Evolutionary conservation across 2,329 filamentous ascomycete genomes (phyloP).

Genomic region (Claviceps arundinis): DNA sequence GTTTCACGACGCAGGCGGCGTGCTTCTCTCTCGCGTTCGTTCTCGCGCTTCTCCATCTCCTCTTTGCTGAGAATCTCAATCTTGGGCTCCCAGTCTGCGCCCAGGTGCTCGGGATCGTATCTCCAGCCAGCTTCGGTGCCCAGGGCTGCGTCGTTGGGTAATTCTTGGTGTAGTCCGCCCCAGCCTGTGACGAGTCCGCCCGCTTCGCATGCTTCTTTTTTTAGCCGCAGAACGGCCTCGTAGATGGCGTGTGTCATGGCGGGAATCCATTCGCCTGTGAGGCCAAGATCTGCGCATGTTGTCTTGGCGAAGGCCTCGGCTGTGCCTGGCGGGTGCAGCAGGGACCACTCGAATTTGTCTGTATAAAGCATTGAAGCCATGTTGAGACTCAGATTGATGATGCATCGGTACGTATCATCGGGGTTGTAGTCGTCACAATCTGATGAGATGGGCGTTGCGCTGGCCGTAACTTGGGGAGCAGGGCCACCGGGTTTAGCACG

Average conservation of each 20-base stretch:
- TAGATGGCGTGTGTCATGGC: conserved; percentile 95
- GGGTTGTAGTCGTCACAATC: conserved; percentile 70
- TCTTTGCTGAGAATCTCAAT: conserved; percentile 77
- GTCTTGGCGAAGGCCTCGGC: conserved; percentile 85
- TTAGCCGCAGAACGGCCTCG: conserved; percentile 79
- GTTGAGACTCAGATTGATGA: conserved; percentile 83
- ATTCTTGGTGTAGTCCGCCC: conserved; percentile 46
- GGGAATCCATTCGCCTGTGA: conserved; percentile 85
- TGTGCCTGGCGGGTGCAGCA: conserved; percentile 81
- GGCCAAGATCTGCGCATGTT: conserved; percentile 82
- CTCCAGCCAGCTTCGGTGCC: conserved; percentile 82
- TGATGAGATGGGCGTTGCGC: conserved; percentile 45
- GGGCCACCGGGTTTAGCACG: conserved; percentile 16
- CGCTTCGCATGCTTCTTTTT: conserved; percentile 93
- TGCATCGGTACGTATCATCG: conserved; percentile 88
- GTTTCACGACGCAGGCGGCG: conserved; percentile 79
- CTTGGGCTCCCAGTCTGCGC: conserved; percentile 72
- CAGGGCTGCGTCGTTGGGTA: conserved; percentile 80
- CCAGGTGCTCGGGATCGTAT: conserved; percentile 84
- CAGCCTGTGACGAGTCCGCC: conserved; percentile 70
- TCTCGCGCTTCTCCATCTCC: conserved; percentile 94
- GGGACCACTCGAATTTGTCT: conserved; percentile 96
- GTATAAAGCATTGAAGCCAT: conserved; percentile 84
- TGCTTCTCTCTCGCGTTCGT: conserved; percentile 84
- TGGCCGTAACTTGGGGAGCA: conserved; percentile 49